These are phyloP conservation scores for Yamadazyma scolyti DNA, from an alignment of 805 yeast species.

Conservation along the genomic window DNA sequence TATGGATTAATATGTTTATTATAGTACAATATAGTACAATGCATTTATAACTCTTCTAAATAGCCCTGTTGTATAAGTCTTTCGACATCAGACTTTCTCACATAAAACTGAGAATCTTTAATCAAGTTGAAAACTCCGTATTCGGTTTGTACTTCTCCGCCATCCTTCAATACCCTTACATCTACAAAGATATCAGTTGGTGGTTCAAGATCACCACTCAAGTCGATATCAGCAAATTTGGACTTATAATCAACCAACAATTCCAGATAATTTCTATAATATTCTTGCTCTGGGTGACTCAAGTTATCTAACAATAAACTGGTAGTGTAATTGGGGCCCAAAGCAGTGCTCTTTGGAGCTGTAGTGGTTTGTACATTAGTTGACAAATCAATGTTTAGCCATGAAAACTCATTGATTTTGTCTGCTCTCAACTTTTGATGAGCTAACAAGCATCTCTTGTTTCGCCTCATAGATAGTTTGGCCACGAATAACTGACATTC, in stretches of 20 bases:
- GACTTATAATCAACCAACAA: conserved; percentile 74
- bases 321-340: conserved; percentile 21
- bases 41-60: conserved; percentile 61
- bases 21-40: conserved; percentile 1
- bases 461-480: conserved; percentile 75
- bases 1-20: conserved; percentile 1
- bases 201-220: conserved; percentile 86
- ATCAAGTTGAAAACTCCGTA: conserved; percentile 93
- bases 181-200: conserved; percentile 91
- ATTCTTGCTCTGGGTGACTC: conserved; percentile 78
- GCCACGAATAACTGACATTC: conserved; percentile 68
- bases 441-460: conserved; percentile 85
- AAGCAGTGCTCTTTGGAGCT: conserved; percentile 1
- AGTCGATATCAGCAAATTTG: conserved; percentile 74
- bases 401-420: conserved; percentile 60
- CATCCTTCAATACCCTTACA: conserved; percentile 88
- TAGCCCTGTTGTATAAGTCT: conserved; percentile 92
- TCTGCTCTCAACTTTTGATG: conserved; percentile 72
- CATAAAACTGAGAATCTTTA: conserved; percentile 91
- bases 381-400: conserved; percentile 63
- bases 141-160: conserved; percentile 96
- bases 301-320: conserved; percentile 43
- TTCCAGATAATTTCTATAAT: conserved; percentile 66
- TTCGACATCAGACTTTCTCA: conserved; percentile 91
- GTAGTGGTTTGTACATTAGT: conserved; percentile 10